Evolutionary conservation across 2,329 filamentous ascomycete species (phyloP), one percentile per base, ranked within the genome.

Genomic region (Fusarium tuaranense): DNA sequence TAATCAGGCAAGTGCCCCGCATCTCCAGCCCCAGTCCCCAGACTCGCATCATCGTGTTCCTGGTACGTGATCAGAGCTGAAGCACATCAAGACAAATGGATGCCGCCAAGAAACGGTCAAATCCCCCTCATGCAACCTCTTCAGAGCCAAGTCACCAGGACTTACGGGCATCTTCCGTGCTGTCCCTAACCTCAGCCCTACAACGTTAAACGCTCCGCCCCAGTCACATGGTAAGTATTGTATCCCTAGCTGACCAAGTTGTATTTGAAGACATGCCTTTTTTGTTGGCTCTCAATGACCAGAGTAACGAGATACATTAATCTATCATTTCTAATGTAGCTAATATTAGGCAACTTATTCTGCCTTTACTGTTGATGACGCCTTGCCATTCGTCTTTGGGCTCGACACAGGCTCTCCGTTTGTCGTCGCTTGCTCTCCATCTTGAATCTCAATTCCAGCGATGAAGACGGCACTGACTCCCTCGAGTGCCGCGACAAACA

Each of bases 401-500:
- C 38, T 68, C 9, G 65, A 48, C 46, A 18, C 18, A 27, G 14
- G 10, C 7, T 14, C 25, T 14, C 60, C 70, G 34, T 75, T 70
- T 12, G 18, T 16, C 13, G 58, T 32, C 14, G 46, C 60, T 27
- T n/a, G 44, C 51, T 60, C 30, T 18, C 72, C 68, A 12, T 77
- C 79, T 30, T 84, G 87, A 62, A 95, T 92, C 77, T 95, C 91
- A 18, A 98, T 91, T 0, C 95, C 96, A 12, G 91, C 87, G 61
- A 97, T 93, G 74, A 98, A 94, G 58, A 93, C 83, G 78, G 94
- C 94, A 80, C 95, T 98, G 5, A 97, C 90, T 18, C 93, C 92
- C 84, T 99, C 97, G 55, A 99, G 85, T 16, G 89, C 91, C 0
- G 95, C 94, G 51, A 99, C 95, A 84, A 99, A 99, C 10, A 97